phyloP scores from a whole-genome alignment of 2,329 filamentous ascomycete genomes.

The Arthrobotrys iridis region DNA sequence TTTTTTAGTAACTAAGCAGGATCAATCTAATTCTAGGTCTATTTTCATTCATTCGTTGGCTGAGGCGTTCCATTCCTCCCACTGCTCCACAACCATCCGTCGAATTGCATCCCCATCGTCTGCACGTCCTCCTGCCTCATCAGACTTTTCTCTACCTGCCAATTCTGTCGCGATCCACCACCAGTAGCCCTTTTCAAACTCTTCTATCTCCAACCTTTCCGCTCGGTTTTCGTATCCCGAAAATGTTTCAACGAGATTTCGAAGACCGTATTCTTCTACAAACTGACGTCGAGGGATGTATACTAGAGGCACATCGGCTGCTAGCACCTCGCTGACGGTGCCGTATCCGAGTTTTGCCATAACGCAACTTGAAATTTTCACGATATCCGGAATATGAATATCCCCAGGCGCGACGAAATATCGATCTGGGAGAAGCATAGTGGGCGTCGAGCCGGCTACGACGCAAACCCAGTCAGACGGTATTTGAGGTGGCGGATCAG shows the following conservation, averaged over 20 bases:
- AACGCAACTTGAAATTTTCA: constrained; percentile 49
- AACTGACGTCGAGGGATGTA: constrained; percentile 47
- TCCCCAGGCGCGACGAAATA: constrained; percentile 42
- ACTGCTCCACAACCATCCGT: constrained; percentile 20
- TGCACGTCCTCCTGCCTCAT: background rate
- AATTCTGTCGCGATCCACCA: constrained; percentile 44
- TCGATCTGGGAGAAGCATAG: constrained; percentile 36
- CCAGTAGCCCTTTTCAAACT: constrained; percentile 47
- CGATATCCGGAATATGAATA: constrained; percentile 43
- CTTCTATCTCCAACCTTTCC: constrained; percentile 32
- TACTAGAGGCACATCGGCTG: constrained; percentile 34
- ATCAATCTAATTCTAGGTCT: constrained; percentile 2
- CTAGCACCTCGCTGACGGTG: constrained; percentile 43
- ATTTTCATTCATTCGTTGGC: background rate
- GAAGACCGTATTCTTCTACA: constrained; percentile 44
- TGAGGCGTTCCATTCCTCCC: constrained; percentile 7
- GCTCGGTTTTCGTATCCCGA: constrained; percentile 36
- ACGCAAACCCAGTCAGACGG: constrained; percentile 50
- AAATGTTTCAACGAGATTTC: constrained; percentile 35
- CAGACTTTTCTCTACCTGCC: constrained; percentile 18
- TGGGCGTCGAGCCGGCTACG: constrained; percentile 42
- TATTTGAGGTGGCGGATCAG: constrained; percentile 36
- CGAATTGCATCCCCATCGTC: constrained; percentile 39
- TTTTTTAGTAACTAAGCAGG: no score
- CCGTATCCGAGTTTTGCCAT: constrained; percentile 52